Percentiles rank a stretch among this genome's conserved stretches.
phyloP scores from a whole-genome alignment of 1,139 yeast species.

The Candida anutae region DNA sequence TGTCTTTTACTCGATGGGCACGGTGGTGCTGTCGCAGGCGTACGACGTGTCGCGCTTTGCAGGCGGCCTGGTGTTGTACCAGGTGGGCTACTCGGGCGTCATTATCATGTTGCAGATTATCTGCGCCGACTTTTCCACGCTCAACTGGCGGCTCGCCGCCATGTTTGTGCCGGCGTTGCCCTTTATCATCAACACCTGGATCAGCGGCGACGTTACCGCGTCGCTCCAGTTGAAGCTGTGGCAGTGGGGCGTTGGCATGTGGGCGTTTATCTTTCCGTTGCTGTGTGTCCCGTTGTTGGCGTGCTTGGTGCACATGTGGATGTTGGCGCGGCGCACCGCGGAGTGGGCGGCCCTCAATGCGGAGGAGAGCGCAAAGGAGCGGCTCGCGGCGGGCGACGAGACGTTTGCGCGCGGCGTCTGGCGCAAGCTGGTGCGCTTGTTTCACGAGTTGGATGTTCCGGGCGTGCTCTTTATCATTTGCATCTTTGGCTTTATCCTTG shows the following conservation, averaged over 20 bases:
- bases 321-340: slow-evolving; percentile 42
- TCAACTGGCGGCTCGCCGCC: slow-evolving; percentile 63
- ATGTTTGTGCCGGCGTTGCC: slow-evolving; percentile 64
- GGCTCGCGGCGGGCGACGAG: not conserved
- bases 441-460: slow-evolving; percentile 48
- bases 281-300: slow-evolving; percentile 49
- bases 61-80: slow-evolving; percentile 67
- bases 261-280: slow-evolving; percentile 72
- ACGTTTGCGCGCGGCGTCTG: slow-evolving; percentile 1
- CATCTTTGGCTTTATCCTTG: slow-evolving; percentile 52
- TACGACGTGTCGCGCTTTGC: slow-evolving; percentile 58
- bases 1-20: slow-evolving; percentile 59
- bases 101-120: slow-evolving; percentile 48
- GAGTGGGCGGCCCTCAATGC: slow-evolving; percentile 28
- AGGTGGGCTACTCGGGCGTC: slow-evolving; percentile 63
- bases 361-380: slow-evolving; percentile 14
- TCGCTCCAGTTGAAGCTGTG: slow-evolving; percentile 23
- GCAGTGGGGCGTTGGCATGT: slow-evolving; percentile 74
- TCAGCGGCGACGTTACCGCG: slow-evolving; percentile 48
- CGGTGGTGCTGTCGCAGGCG: slow-evolving; percentile 64
- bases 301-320: slow-evolving; percentile 50
- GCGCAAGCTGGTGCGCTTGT: slow-evolving; percentile 12
- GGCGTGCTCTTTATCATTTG: slow-evolving; percentile 46
- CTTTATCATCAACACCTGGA: slow-evolving; percentile 70
- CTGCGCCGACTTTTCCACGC: slow-evolving; percentile 56